These are phyloP conservation scores for Neurospora sp. DNA, from an alignment of 495 filamentous ascomycete genomes.

Conservation along the genomic window DNA sequence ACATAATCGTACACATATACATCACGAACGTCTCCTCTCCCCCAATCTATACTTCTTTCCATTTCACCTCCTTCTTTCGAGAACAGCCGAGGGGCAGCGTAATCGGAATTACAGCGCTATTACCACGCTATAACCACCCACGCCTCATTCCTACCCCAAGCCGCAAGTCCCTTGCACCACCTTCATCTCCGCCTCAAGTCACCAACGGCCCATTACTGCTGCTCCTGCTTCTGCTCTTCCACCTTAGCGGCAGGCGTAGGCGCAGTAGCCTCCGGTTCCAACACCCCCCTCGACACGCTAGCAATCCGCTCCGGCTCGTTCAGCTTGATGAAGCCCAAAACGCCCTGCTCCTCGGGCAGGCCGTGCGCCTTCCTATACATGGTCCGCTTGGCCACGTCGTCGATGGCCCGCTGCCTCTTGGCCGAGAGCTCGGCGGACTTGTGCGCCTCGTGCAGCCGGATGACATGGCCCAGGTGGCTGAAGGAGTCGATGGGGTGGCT, in stretches of 20 bases:
- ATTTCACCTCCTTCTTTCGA: not conserved
- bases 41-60: not conserved
- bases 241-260: not conserved
- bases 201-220: not conserved
- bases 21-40: not conserved
- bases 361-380: conserved; percentile 79
- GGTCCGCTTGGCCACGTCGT: conserved; percentile 70
- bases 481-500: conserved; percentile 53
- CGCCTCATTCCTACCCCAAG: not conserved
- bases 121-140: not conserved
- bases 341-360: conserved; percentile 44
- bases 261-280: not conserved
- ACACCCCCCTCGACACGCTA: conserved; percentile 3
- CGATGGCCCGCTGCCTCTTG: conserved; percentile 52
- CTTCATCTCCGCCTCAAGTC: not conserved
- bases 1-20: not conserved
- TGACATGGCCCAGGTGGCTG: conserved; percentile 49
- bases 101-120: not conserved
- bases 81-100: not conserved
- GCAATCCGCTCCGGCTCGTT: conserved; percentile 4
- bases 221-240: not conserved
- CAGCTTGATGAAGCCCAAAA: conserved; percentile 14
- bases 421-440: conserved; percentile 51
- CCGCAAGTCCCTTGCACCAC: not conserved
- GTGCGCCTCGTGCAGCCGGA: conserved; percentile 58